These are phyloP conservation scores for Debaryomyces fabryi DNA, from an alignment of 1,139 yeast genomes.

Conservation along the genomic window DNA sequence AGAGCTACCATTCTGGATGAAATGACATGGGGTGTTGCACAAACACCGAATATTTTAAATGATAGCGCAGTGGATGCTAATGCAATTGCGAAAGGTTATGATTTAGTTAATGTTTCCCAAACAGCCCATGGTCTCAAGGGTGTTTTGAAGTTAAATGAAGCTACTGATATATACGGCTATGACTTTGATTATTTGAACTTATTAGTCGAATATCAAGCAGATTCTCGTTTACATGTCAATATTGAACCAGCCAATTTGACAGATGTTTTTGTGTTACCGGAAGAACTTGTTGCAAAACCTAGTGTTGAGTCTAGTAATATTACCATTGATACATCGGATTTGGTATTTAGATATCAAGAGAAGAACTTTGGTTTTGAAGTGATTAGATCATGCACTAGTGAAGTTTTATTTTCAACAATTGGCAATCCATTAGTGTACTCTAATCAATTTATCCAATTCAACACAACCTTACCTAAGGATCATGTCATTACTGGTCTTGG, in stretches of 20 bases:
- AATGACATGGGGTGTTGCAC: constrained; percentile 20
- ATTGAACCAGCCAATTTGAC: constrained; percentile 28
- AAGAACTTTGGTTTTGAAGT: constrained; percentile 30
- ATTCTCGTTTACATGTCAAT: constrained; percentile 25
- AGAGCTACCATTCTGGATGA: constrained; percentile 5
- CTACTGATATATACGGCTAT: constrained; percentile 32
- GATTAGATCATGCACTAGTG: constrained; percentile 25
- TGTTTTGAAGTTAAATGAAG: constrained; percentile 22
- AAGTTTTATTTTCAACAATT: constrained; percentile 29
- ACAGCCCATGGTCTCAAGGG: constrained; percentile 26
- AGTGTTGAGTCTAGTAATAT: constrained; percentile 13
- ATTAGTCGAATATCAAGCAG: constrained; percentile 30
- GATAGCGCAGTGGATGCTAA: constrained; percentile 31
- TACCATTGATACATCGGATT: constrained; percentile 20
- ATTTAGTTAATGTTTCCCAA: constrained; percentile 19
- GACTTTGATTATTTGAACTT: constrained; percentile 30
- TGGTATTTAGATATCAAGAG: constrained; percentile 23
- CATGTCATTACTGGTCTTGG: constrained; percentile 34
- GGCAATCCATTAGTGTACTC: constrained; percentile 35
- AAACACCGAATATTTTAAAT: constrained; percentile 29
- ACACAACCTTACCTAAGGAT: constrained; percentile 27
- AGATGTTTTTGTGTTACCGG: constrained; percentile 29
- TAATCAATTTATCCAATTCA: constrained; percentile 34
- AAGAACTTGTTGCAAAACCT: constrained; percentile 25
- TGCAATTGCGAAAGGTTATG: constrained; percentile 28